Evolutionary conservation across 495 filamentous ascomycete genomes (phyloP).

Genomic region (Trichoderma parareesei): DNA sequence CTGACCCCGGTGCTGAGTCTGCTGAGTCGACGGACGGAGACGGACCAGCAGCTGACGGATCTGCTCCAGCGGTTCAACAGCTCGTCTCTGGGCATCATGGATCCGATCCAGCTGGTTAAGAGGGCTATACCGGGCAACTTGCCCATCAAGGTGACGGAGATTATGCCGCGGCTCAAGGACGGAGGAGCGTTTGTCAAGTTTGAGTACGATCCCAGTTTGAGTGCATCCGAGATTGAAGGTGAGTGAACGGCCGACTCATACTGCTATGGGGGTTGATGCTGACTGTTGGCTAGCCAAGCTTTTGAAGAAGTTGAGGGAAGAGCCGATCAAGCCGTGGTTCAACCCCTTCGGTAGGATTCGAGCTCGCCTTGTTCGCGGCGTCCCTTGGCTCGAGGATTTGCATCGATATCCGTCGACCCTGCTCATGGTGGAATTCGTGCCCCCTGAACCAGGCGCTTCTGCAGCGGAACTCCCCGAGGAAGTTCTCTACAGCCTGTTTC

Average conservation of each 20-base stretch:
- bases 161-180: constrained; percentile 77
- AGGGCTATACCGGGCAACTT: constrained; percentile 50
- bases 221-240: constrained; percentile 51
- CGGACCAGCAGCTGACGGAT: constrained; percentile 46
- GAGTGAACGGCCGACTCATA: constrained; percentile 21
- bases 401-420: constrained; percentile 68
- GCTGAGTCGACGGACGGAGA: constrained; percentile 49
- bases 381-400: constrained; percentile 93
- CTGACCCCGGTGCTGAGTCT: constrained; percentile 58
- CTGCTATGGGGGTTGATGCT: constrained; percentile 15
- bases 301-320: constrained; percentile 47
- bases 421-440: constrained; percentile 76
- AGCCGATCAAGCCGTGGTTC: constrained; percentile 81
- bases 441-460: constrained; percentile 52
- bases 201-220: constrained; percentile 44
- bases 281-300: constrained; percentile 15
- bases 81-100: constrained; percentile 46
- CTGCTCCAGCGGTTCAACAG: constrained; percentile 58
- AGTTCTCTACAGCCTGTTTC: constrained; percentile 76
- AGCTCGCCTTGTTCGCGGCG: constrained; percentile 63
- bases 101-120: constrained; percentile 56
- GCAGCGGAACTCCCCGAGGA: constrained; percentile 79
- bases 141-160: constrained; percentile 64
- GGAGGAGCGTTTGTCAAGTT: constrained; percentile 94
- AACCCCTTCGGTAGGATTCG: constrained; percentile 69